Conservation (phyloP, 768 basidiomycete genomes). For the Hydnomerulius pinastri region DNA sequence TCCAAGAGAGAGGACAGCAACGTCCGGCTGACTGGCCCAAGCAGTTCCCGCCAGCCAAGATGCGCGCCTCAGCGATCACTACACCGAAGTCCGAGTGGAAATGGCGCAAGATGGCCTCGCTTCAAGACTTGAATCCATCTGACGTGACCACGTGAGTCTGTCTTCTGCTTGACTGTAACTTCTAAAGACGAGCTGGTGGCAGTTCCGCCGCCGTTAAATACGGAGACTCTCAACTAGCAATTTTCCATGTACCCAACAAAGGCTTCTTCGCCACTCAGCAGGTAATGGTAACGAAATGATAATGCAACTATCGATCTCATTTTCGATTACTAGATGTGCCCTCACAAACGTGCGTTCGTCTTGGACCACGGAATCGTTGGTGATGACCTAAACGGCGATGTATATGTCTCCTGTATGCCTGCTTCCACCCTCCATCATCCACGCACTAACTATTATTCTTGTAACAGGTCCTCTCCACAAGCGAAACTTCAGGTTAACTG, state of each 20-base stretch:
- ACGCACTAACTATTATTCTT: background rate
- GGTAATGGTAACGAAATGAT: slow-evolving; percentile 35
- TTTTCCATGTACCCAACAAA: slow-evolving; percentile 61
- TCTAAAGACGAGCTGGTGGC: background rate
- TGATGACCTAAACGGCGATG: slow-evolving; percentile 55
- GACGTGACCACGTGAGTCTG: slow-evolving; percentile 47
- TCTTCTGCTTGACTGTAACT: background rate
- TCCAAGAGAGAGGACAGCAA: slow-evolving; percentile 60
- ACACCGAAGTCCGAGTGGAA: slow-evolving; percentile 54
- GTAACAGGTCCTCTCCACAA: slow-evolving; percentile 61
- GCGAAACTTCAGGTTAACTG: slow-evolving; percentile 58
- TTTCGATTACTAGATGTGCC: slow-evolving; percentile 38
- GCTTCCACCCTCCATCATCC: background rate
- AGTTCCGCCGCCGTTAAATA: slow-evolving; percentile 58
- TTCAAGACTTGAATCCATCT: slow-evolving; percentile 49
- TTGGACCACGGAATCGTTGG: slow-evolving; percentile 71
- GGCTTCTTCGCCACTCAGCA: slow-evolving; percentile 72
- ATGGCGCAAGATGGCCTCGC: slow-evolving; percentile 53
- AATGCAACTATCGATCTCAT: background rate
- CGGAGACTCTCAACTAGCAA: slow-evolving; percentile 65
- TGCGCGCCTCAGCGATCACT: slow-evolving; percentile 39
- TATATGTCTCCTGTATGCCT: slow-evolving; percentile 50
- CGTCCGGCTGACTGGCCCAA: slow-evolving; percentile 74
- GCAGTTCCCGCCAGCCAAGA: slow-evolving; percentile 47
- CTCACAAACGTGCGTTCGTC: slow-evolving; percentile 63